phyloP scores from a whole-genome alignment of 139 green algal genomes.

The Pycnococcus provasolii region DNA sequence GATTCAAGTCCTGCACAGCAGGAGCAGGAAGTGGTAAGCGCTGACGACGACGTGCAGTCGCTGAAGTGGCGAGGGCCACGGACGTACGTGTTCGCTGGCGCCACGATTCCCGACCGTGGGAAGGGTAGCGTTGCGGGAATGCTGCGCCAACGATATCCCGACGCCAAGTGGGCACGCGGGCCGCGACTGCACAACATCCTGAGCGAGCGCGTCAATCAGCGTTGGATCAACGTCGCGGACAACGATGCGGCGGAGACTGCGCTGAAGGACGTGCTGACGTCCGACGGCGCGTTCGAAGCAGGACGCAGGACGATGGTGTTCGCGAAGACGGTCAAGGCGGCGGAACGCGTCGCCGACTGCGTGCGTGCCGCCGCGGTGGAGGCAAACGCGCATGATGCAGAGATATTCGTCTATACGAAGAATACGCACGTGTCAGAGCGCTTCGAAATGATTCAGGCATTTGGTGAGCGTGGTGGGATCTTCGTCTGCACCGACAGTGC shows the following conservation, averaged over 20 bases:
- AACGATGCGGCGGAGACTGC: not conserved
- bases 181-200: constrained; percentile 2
- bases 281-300: not conserved
- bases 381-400: not conserved
- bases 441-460: not conserved
- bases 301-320: constrained; percentile 18
- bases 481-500: constrained; percentile 25
- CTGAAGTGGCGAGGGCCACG: not conserved
- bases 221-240: constrained; percentile 5
- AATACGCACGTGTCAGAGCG: not conserved
- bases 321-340: constrained; percentile 4
- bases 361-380: not conserved
- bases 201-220: constrained; percentile 5
- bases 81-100: constrained; percentile 26
- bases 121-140: constrained; percentile 14
- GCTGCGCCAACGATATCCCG: constrained; percentile 20
- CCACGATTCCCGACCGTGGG: constrained; percentile 21
- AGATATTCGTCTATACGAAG: constrained; percentile 11
- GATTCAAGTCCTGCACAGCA: no score
- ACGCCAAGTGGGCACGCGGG: constrained; percentile 18
- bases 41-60: constrained; percentile 63
- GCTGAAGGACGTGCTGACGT: constrained; percentile 2
- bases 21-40: not conserved
- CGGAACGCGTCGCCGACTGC: not conserved
- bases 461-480: not conserved